Base-by-base conservation (phyloP, 371 early-diverging fungal genomes). In the Fennellomyces sp. region DNA sequence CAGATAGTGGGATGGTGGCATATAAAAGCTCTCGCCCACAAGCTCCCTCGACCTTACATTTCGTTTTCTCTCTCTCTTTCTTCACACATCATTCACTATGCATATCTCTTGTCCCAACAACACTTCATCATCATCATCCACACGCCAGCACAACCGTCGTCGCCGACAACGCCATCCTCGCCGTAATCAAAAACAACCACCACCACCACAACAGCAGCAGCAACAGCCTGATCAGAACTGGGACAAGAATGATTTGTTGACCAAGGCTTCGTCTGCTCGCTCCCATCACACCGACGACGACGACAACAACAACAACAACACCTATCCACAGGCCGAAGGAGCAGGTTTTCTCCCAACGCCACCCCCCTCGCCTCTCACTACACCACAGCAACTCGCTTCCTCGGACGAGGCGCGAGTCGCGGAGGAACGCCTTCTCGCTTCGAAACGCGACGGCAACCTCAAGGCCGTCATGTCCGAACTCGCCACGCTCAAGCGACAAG, bases 401-500 rank as follows among this genome's bases (percentile, higher is more conserved):
- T 26, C 19, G 5, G 57, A 42, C 23, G 42, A 56, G 17, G n/a
- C 57, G 13, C 48, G 57, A 6, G 38, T 39, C 23, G 41, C 39
- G 4, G 36, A 59, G 17, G 41, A 51, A 8, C 51, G 60, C 2
- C 51, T 78, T 6, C 38, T 70, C 15, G 65, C 67, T 39, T 71
- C 68, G 6, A 75, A 69, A 41, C 70, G 74, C 17, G 57, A 70
- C 7, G 70, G 70, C n/a, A 60, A 75, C 21, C 61, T 78, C 23
- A 70, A 68, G 35, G 38, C 52, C 13, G 66, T 78, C 21, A 63
- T 73, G 68, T 13, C 55, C 25, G 71, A 73, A 50, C 72, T 69
- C 27, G 50, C 56, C n/a, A 45, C 70, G 36, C 56, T 78, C 23
- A 71, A 78, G 29, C 65, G 59, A 52, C 71, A 75, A 60, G 70